Evolutionary conservation across 2,329 filamentous ascomycete genomes (phyloP).

Genomic region (Calonectria pauciramosa): DNA sequence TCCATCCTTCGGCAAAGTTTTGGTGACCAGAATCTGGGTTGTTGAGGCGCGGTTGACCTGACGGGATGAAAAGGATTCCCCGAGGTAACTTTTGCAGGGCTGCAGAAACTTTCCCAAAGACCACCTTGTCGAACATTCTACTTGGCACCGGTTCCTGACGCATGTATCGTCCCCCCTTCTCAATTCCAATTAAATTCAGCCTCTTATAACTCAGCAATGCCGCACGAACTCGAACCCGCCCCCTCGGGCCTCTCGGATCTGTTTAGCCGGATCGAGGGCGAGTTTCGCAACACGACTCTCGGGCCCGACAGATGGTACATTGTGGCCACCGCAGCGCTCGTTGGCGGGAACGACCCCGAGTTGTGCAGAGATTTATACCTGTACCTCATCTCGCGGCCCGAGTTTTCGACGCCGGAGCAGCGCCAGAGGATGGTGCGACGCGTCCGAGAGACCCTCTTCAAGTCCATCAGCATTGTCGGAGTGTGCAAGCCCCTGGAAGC

Average conservation of each 20-base stretch:
- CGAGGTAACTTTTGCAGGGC: not conserved
- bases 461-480: not conserved
- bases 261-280: not conserved
- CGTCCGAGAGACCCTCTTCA: not conserved
- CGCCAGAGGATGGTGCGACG: not conserved
- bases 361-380: not conserved
- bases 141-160: not conserved
- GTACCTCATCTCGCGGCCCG: not conserved
- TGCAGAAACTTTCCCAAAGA: not conserved
- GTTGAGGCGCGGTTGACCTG: not conserved
- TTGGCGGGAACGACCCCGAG: not conserved
- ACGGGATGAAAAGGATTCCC: not conserved
- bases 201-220: not conserved
- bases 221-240: not conserved
- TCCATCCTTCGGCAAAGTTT: not conserved
- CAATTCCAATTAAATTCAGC: not conserved
- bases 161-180: not conserved
- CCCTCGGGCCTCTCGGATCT: not conserved
- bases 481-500: constrained; percentile 1
- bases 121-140: not conserved
- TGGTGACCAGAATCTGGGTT: not conserved
- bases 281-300: not conserved
- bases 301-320: not conserved
- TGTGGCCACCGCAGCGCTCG: not conserved
- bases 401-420: not conserved